These are phyloP conservation scores for Athelia psychrophila DNA, from an alignment of 1,284 basidiomycete species.

Conservation along the genomic window DNA sequence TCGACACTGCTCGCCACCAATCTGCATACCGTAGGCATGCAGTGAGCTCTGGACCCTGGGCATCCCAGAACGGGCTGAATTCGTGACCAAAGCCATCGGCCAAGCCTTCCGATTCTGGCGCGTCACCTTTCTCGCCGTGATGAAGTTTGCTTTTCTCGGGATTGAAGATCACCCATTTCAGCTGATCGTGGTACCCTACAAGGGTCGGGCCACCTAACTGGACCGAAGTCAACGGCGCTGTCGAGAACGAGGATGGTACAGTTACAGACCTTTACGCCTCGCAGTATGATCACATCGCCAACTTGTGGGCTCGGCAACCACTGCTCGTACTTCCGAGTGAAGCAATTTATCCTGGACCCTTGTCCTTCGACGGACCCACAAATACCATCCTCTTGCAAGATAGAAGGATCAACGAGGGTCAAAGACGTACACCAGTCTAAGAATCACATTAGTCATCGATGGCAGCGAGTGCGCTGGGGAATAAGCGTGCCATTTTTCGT, in stretches of 20 bases:
- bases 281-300: slow-evolving; percentile 20
- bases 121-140: slow-evolving; percentile 19
- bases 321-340: slow-evolving; percentile 41
- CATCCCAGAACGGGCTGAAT: slow-evolving; percentile 30
- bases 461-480: slow-evolving; percentile 1
- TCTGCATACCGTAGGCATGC: slow-evolving; percentile 38
- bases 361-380: slow-evolving; percentile 15
- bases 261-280: neutral
- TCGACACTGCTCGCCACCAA: slow-evolving; percentile 52
- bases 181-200: neutral
- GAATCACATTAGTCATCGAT: neutral
- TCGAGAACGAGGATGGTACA: neutral
- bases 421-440: slow-evolving; percentile 26
- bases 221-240: neutral
- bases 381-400: slow-evolving; percentile 20
- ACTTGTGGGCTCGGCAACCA: slow-evolving; percentile 45
- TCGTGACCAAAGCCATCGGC: slow-evolving; percentile 24
- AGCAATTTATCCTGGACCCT: slow-evolving; percentile 40
- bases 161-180: slow-evolving; percentile 31
- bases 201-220: neutral
- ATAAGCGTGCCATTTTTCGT: slow-evolving; percentile 21
- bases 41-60: slow-evolving; percentile 23
- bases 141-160: slow-evolving; percentile 11
- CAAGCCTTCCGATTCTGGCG: slow-evolving; percentile 19
- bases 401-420: slow-evolving; percentile 23